Base-by-base conservation (phyloP, 768 basidiomycete species). In the Dioszegia aurantiaca region DNA sequence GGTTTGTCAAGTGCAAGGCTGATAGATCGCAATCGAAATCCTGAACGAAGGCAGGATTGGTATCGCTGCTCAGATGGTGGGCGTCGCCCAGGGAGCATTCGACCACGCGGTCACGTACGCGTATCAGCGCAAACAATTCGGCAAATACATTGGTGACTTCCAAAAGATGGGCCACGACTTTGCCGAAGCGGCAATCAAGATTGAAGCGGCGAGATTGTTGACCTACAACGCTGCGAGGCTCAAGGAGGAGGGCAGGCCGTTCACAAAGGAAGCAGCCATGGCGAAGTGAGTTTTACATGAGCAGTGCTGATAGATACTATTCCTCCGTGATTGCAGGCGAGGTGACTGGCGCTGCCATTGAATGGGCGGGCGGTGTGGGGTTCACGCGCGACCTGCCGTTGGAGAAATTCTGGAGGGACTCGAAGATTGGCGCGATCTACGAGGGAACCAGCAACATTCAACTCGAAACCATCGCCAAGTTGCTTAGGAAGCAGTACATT, bases 51-150 rank as follows among this genome's bases (percentile, higher is more conserved):
- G 88, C 79, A 89, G 94, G 58, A 94, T 97, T 67, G 94, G 94
- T 30, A 98, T 98, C 62, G 95, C 94, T 17, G 94, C 90, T 0
- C 95, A 99, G 78, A 97, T 98, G 95, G 82, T 99, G 54, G 95
- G 95, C 16, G 85, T 98, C 28, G 95, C 95, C 1, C 92, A 97
- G 72, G 95, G 94, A 23, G 93, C 91, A 1, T 99, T 98, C 73
- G 86, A 93, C 79, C 90, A 93, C 74, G 83, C 89, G 1, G 89
- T 98, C n/a, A 86, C 89, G 0, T 95, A 95, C 77, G 90, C 95
- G 0, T 95, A 89, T 78, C 83, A 92, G 74, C 88, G 95, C 52
- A 84, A 83, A 66, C 95, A 99, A 77, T 99, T 98, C 72, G 92
- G 92, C 3, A 89, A 94, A 74, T 81, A 91, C 8, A 83, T 99